These are phyloP conservation scores for Aethionema arabicum DNA, from an alignment of 345 rosid species.

Conservation along the genomic window DNA sequence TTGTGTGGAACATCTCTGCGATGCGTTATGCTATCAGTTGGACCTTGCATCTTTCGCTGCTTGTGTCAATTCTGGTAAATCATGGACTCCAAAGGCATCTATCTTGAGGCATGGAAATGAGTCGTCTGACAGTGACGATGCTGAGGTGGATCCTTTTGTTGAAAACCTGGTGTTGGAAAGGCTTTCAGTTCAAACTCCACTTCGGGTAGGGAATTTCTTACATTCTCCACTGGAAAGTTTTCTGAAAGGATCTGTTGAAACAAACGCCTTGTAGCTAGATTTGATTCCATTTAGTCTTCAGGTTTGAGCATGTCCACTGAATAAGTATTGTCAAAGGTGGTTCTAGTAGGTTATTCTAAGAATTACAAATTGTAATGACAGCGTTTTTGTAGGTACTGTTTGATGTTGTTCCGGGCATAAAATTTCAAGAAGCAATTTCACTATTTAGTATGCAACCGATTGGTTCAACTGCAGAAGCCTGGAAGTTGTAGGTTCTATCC, in stretches of 20 bases:
- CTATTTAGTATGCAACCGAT: constrained; percentile 90
- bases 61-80: constrained; percentile 76
- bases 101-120: constrained; percentile 60
- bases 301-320: background rate
- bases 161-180: constrained; percentile 95
- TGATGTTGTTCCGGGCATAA: constrained; percentile 91
- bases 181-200: constrained; percentile 91
- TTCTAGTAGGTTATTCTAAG: too few relatives aligned
- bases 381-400: constrained; percentile 67
- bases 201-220: constrained; percentile 57
- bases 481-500: constrained; percentile 65
- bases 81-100: constrained; percentile 76
- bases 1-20: constrained; percentile 81
- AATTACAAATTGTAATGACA: constrained; percentile 18
- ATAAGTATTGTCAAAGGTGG: background rate
- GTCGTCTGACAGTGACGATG: constrained; percentile 48
- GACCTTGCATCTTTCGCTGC: constrained; percentile 90
- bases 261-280: constrained; percentile 9
- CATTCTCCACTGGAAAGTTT: constrained; percentile 7
- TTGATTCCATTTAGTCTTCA: background rate
- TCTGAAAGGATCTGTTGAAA: constrained; percentile 17
- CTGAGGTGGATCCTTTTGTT: constrained; percentile 68
- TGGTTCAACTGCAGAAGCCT: constrained; percentile 68
- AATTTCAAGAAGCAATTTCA: constrained; percentile 83
- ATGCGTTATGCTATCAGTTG: constrained; percentile 78